Evolutionary conservation across 495 filamentous ascomycete genomes (phyloP), one percentile per base, ranked within the genome.

Genomic region (Aspergillus indologenus): DNA sequence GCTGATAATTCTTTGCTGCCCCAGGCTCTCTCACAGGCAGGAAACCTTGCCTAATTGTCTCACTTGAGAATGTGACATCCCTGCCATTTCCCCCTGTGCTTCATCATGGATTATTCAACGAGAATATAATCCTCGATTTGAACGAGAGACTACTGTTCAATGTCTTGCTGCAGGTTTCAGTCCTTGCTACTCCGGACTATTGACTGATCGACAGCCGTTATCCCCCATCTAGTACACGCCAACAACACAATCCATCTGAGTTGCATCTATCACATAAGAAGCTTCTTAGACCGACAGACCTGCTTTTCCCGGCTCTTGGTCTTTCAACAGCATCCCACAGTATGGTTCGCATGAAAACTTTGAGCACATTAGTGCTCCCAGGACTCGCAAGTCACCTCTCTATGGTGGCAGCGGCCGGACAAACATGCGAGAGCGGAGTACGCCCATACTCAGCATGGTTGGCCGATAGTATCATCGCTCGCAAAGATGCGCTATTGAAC

Each of bases 401-500:
- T 7, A 5, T 26, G 15, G 48, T 19, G 15, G 24, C 48, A 11
- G 48, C 48, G 14, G 48, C 29, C 5, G 48, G 48, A 17, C 21
- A 23, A 14, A 18, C 48, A 15, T 51, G 48, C 48, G 48, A 51
- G 23, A 8, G 15, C 3, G 48, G 23, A 29, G 5, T 18, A 7
- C 62, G 64, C 7, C 62, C 64, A 1, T 80, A 80, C 59, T 75
- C 77, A 29, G 65, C 68, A 24, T 70, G 73, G 68, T 77, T 80
- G 77, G 73, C 78, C 40, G 74, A 82, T 61, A 80, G 76, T 50
- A 70, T 80, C 59, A 82, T 83, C 53, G 60, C 67, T 8, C 72
- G 74, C 29, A 73, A 73, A 29, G 76, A 82, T 21, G 61, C 72
- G 19, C 50, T 76, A 55, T 65, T 74, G 46, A 63, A 65, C 44